Evolutionary conservation across 176 grass and related monocot genomes (phyloP).

Genomic region (Zizania latifolia): DNA sequence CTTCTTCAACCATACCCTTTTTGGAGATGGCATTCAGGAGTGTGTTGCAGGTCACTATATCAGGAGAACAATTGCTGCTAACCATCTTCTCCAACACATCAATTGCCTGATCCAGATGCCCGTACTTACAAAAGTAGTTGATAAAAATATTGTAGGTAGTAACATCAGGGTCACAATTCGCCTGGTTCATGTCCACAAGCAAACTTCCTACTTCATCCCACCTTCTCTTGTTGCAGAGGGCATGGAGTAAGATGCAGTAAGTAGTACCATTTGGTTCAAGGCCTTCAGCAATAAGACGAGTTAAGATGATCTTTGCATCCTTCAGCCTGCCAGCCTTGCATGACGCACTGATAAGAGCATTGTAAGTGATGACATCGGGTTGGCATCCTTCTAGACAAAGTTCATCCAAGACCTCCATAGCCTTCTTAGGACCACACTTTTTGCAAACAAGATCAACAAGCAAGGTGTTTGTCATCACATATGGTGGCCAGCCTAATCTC

Average conservation of each 20-base stretch:
- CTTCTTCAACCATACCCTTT: conserved; percentile 53
- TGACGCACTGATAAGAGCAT: conserved; percentile 55
- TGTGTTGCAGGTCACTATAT: conserved; percentile 80
- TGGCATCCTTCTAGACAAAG: conserved; percentile 51
- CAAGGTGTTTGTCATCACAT: conserved; percentile 58
- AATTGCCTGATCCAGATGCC: conserved; percentile 56
- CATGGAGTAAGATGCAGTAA: conserved; percentile 67
- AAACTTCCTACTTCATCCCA: conserved; percentile 59
- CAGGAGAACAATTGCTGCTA: conserved; percentile 45
- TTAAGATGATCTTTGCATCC: conserved; percentile 39
- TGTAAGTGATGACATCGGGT: conserved; percentile 62
- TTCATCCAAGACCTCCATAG: conserved; percentile 57
- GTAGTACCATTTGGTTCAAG: conserved; percentile 57
- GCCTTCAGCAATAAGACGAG: conserved; percentile 43
- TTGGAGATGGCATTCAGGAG: conserved; percentile 61
- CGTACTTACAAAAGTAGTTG: conserved; percentile 62
- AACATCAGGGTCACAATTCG: conserved; percentile 49
- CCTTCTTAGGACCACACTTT: conserved; percentile 39
- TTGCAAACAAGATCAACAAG: conserved; percentile 69
- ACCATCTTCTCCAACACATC: conserved; percentile 64
- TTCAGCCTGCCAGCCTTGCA: conserved; percentile 57
- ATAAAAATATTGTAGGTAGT: conserved; percentile 77
- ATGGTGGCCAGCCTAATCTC: conserved; percentile 55
- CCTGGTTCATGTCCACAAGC: conserved; percentile 46
- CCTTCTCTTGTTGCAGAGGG: conserved; percentile 44